Evolutionary conservation across 768 basidiomycete species (phyloP).

Genomic region (Dacryopinax spathularia): DNA sequence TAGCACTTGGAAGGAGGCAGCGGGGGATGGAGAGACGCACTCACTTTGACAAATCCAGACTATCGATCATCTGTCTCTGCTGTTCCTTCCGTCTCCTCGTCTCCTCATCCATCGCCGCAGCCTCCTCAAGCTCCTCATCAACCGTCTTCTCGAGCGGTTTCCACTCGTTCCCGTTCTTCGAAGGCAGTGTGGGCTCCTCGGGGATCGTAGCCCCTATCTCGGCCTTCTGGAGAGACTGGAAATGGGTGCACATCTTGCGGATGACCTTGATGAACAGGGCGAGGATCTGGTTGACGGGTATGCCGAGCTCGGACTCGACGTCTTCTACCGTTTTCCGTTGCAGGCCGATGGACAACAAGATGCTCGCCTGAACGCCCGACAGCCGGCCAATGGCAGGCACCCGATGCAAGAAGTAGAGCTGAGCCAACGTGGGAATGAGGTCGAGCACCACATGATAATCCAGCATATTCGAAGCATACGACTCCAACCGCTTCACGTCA

Average conservation of each 20-base stretch:
- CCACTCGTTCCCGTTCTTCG: constrained; percentile 24
- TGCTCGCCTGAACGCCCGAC: constrained; percentile 81
- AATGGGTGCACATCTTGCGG: constrained; percentile 61
- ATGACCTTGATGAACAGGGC: constrained; percentile 86
- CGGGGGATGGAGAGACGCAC: constrained; percentile 22
- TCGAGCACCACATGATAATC: constrained; percentile 96
- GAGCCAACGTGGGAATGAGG: constrained; percentile 64
- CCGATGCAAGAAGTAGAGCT: constrained; percentile 65
- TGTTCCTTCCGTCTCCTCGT: constrained; percentile 31
- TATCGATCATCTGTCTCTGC: constrained; percentile 76
- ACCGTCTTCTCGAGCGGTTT: constrained; percentile 35
- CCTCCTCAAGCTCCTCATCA: constrained; percentile 60
- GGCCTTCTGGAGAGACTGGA: constrained; percentile 66
- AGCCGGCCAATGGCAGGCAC: constrained; percentile 38
- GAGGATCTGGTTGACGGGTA: constrained; percentile 75
- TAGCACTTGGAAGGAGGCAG: too few species aligned
- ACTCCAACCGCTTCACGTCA: constrained; percentile 87
- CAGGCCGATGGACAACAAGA: constrained; percentile 74
- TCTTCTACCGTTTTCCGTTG: constrained; percentile 85
- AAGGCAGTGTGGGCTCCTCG: constrained; percentile 18
- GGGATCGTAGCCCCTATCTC: constrained; percentile 43
- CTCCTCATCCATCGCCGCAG: constrained; percentile 44
- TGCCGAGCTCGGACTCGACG: constrained; percentile 68
- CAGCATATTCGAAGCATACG: constrained; percentile 89
- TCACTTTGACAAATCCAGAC: constrained; percentile 78